A percentile compares a stretch with the other conserved stretches of the same genome.
Conservation (phyloP, 495 filamentous ascomycete species). For the Daldinia childiae region DNA sequence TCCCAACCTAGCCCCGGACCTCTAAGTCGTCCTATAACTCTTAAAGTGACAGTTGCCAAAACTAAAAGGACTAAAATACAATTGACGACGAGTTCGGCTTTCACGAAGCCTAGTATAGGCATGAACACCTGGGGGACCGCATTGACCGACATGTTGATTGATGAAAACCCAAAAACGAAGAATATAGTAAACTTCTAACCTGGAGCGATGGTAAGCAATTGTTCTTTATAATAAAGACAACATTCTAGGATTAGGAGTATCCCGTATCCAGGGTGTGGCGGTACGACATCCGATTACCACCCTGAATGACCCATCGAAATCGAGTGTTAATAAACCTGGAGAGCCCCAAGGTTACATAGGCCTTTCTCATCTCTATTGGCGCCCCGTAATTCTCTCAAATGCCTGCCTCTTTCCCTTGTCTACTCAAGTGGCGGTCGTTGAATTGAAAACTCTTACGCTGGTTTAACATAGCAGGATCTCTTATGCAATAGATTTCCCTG, state of each 20-base stretch:
- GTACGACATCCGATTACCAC: neutral
- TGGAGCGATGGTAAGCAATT: neutral
- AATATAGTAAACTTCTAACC: slow-evolving; percentile 4
- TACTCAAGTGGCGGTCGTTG: neutral
- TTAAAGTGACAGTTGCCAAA: slow-evolving; percentile 3
- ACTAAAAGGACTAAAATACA: slow-evolving; percentile 22
- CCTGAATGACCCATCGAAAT: slow-evolving; percentile 1
- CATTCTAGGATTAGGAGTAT: neutral
- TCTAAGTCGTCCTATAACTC: slow-evolving; percentile 22
- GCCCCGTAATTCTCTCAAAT: neutral
- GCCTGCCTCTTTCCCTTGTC: neutral
- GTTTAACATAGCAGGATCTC: neutral
- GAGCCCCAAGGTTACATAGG: neutral
- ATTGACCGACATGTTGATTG: slow-evolving; percentile 16
- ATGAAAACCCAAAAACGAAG: neutral
- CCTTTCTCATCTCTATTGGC: neutral
- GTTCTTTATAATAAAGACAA: slow-evolving; percentile 11
- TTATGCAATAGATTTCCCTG: neutral
- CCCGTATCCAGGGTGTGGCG: neutral
- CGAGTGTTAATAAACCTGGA: neutral
- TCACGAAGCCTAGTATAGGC: slow-evolving; percentile 21
- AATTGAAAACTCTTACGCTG: slow-evolving; percentile 5
- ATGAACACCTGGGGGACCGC: slow-evolving; percentile 13
- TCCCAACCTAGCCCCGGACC: slow-evolving; percentile 31
- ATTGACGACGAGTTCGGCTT: slow-evolving; percentile 22